phyloP scores from a whole-genome alignment of 2,329 filamentous ascomycete species.

The Venturia asperata region DNA sequence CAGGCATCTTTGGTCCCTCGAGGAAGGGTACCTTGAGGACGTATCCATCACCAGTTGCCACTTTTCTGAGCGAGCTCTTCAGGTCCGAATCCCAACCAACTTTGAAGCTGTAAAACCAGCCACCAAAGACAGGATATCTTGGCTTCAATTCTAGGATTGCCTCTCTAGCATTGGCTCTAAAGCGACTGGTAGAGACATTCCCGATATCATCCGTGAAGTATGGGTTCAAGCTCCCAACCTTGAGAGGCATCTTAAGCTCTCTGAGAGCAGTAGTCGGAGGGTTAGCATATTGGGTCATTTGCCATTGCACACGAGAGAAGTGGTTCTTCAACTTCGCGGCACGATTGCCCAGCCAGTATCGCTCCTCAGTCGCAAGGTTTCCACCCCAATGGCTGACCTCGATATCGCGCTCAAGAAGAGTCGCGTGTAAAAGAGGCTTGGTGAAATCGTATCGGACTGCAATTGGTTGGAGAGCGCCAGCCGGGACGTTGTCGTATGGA shows the following conservation, averaged over 20 bases:
- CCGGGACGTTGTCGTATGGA: slow-evolving; percentile 74
- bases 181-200: slow-evolving; percentile 90
- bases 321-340: slow-evolving; percentile 61
- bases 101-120: slow-evolving; percentile 97
- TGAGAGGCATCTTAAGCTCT: slow-evolving; percentile 72
- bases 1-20: slow-evolving; percentile 77
- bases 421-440: slow-evolving; percentile 76
- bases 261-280: slow-evolving; percentile 71
- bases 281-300: slow-evolving; percentile 58
- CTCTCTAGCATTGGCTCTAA: slow-evolving; percentile 58
- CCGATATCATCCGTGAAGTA: slow-evolving; percentile 97
- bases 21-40: slow-evolving; percentile 87
- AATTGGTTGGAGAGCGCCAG: slow-evolving; percentile 64
- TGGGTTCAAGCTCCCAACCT: slow-evolving; percentile 70
- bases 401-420: slow-evolving; percentile 76
- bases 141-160: slow-evolving; percentile 86
- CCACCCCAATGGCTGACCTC: slow-evolving; percentile 98
- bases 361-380: slow-evolving; percentile 90
- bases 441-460: slow-evolving; percentile 91
- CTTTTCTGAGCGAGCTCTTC: slow-evolving; percentile 62
- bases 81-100: slow-evolving; percentile 92
- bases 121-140: slow-evolving; percentile 91
- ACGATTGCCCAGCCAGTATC: slow-evolving; percentile 80
- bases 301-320: slow-evolving; percentile 44
- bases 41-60: slow-evolving; percentile 60